Evolutionary conservation across 2,329 filamentous ascomycete species (phyloP).

Genomic region (Sarocladium brachiariae): DNA sequence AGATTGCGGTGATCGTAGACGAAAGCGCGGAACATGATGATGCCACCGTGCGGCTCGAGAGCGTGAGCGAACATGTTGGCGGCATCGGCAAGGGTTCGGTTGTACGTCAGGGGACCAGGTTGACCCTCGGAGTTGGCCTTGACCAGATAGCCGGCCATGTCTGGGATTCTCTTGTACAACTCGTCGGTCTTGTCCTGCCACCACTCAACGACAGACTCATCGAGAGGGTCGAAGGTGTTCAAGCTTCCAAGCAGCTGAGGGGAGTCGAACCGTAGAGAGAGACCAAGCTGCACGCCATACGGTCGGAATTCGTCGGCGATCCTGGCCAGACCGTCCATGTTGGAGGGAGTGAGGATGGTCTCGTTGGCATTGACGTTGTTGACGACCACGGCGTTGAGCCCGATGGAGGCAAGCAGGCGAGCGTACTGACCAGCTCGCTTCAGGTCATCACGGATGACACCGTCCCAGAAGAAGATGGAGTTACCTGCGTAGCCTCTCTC

Average conservation of each 20-base stretch:
- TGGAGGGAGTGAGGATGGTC: slow-evolving; percentile 44
- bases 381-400: slow-evolving; percentile 59
- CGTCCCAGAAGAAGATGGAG: slow-evolving; percentile 61
- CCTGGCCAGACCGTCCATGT: slow-evolving; percentile 53
- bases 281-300: slow-evolving; percentile 57
- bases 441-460: slow-evolving; percentile 49
- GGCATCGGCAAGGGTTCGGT: slow-evolving; percentile 60
- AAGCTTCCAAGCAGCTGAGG: slow-evolving; percentile 51
- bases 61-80: slow-evolving; percentile 62
- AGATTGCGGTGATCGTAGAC: slow-evolving; percentile 50
- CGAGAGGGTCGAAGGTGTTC: slow-evolving; percentile 58
- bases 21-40: slow-evolving; percentile 66
- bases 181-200: slow-evolving; percentile 54
- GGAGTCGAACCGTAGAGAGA: slow-evolving; percentile 63
- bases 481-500: slow-evolving; percentile 62
- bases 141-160: slow-evolving; percentile 62
- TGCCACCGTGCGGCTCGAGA: slow-evolving; percentile 49
- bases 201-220: slow-evolving; percentile 51
- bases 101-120: slow-evolving; percentile 62
- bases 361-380: slow-evolving; percentile 69
- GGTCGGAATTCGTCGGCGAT: slow-evolving; percentile 61
- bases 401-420: slow-evolving; percentile 58
- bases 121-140: slow-evolving; percentile 70
- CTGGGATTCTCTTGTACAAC: slow-evolving; percentile 55
- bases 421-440: slow-evolving; percentile 56